Evolutionary conservation across 176 grass and related monocot species (phyloP).

Genomic region (Eragrostis nindensis): DNA sequence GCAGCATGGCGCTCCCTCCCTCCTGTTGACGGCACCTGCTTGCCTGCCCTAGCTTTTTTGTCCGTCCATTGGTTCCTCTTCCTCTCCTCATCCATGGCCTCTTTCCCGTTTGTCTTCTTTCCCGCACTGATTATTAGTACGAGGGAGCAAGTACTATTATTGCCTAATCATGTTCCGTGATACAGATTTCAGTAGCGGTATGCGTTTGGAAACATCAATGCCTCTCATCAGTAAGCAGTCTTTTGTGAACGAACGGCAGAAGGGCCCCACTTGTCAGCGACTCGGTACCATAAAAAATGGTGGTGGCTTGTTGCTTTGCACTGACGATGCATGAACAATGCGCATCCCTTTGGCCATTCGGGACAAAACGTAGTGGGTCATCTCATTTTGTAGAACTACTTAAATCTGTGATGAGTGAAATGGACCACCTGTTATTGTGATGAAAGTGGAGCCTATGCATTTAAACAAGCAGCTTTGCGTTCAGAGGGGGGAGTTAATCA

Average conservation of each 20-base stretch:
- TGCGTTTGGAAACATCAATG: no score
- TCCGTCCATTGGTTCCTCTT: neutral
- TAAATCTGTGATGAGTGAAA: neutral
- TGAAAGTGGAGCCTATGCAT: neutral
- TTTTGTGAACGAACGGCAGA: no score
- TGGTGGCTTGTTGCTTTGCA: neutral
- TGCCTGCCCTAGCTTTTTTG: no score
- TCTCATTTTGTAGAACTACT: no score
- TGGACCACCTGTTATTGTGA: constrained; percentile 29
- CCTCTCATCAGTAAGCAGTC: no score
- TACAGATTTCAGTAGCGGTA: no score
- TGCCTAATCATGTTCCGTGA: no score
- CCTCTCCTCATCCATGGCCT: neutral
- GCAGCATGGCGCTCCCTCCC: neutral
- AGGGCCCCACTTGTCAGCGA: no score
- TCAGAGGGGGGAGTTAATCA: neutral
- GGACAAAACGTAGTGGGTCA: no score
- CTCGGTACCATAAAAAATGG: neutral
- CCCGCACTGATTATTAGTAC: no score
- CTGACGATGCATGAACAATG: neutral
- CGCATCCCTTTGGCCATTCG: no score
- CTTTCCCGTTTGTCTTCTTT: neutral
- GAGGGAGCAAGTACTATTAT: no score
- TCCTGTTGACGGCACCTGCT: neutral
- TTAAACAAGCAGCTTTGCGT: neutral